Percentiles rank a stretch among this genome's conserved stretches.
Evolutionary conservation across 169 alveolate species (phyloP).

Genomic region (Cryptosporidium ubiquitum): DNA sequence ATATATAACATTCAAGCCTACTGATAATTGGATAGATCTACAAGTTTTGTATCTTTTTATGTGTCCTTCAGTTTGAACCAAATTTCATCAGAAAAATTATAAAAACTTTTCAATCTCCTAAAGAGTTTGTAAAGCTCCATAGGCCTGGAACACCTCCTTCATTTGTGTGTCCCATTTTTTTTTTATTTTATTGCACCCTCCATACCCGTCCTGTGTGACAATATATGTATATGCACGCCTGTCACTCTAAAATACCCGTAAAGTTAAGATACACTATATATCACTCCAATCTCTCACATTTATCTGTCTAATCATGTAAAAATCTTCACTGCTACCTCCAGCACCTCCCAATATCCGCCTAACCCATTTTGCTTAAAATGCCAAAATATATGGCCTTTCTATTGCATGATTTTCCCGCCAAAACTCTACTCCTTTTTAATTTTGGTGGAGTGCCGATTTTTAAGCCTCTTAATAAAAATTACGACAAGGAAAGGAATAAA

Average conservation of each 20-base stretch:
- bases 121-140: not conserved
- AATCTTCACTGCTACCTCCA: not conserved
- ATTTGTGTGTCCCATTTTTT: conserved; percentile 14
- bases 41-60: not conserved
- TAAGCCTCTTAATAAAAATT: conserved; percentile 1
- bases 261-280: not conserved
- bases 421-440: not conserved
- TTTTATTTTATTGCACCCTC: conserved; percentile 17
- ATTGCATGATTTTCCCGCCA: conserved; percentile 13
- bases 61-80: not conserved
- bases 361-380: not conserved
- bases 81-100: not conserved
- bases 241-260: conserved; percentile 26
- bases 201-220: conserved; percentile 20
- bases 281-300: not conserved
- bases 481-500: conserved; percentile 45
- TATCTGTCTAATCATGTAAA: not conserved
- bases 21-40: not conserved
- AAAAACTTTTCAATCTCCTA: not conserved
- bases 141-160: not conserved
- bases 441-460: not conserved
- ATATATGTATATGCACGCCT: conserved; percentile 5
- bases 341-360: not conserved
- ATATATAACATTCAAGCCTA: not conserved
- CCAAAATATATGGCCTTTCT: not conserved